Evolutionary conservation across 805 yeast species (phyloP).

Genomic region (Tetrapisispora arboricola): DNA sequence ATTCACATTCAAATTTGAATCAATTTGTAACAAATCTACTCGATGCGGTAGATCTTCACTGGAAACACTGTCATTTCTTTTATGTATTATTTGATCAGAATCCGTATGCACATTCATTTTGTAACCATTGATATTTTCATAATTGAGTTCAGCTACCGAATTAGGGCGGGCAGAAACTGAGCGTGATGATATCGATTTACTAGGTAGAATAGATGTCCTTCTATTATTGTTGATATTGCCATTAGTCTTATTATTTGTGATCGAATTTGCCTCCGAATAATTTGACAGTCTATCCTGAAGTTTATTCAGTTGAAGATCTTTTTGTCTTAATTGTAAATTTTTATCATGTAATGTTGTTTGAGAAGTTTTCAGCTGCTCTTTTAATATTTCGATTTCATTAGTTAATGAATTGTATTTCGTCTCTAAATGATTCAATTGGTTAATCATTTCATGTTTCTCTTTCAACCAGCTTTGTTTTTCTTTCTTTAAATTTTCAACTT

Average conservation of each 20-base stretch:
- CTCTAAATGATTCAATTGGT: slow-evolving; percentile 25
- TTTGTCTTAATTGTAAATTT: slow-evolving; percentile 15
- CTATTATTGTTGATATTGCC: not conserved
- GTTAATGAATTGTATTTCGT: slow-evolving; percentile 36
- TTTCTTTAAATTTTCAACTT: slow-evolving; percentile 37
- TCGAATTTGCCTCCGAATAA: slow-evolving; percentile 4
- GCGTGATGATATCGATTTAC: not conserved
- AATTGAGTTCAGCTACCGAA: not conserved
- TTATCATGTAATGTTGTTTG: slow-evolving; percentile 16
- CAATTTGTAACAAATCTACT: slow-evolving; percentile 21
- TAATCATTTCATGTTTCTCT: slow-evolving; percentile 25
- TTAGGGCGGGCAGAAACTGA: not conserved
- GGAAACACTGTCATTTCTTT: slow-evolving; percentile 16
- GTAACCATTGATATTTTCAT: not conserved
- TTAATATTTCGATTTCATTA: slow-evolving; percentile 33
- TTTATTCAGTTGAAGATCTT: slow-evolving; percentile 14
- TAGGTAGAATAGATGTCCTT: not conserved
- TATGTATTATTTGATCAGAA: slow-evolving; percentile 3
- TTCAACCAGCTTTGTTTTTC: slow-evolving; percentile 37
- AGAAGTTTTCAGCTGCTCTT: slow-evolving; percentile 21
- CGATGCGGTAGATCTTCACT: slow-evolving; percentile 25
- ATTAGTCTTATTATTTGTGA: not conserved
- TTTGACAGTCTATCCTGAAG: slow-evolving; percentile 15
- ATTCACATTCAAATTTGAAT: slow-evolving; percentile 7
- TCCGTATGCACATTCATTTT: not conserved